Conservation (phyloP, 2,329 filamentous ascomycete genomes). For the Hymenoscyphus fructigenus region DNA sequence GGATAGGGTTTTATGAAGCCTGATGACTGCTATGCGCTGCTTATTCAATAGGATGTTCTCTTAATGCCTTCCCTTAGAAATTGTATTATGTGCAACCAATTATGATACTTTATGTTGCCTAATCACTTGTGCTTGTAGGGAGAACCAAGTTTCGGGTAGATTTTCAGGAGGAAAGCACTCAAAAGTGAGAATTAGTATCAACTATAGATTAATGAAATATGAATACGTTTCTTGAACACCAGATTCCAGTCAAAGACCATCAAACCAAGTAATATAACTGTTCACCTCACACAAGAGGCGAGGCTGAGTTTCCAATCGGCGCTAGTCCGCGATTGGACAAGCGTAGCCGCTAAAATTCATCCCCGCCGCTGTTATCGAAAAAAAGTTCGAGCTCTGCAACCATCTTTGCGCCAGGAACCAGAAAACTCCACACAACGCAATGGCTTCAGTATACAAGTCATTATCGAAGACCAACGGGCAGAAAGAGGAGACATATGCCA, state of each 20-base stretch:
- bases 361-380: slow-evolving; percentile 22
- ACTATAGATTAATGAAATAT: too few relatives aligned
- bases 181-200: too few relatives aligned
- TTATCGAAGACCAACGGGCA: slow-evolving; percentile 60
- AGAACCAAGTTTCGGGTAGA: too few relatives aligned
- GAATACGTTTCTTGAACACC: too few relatives aligned
- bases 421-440: slow-evolving; percentile 39
- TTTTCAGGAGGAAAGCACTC: too few relatives aligned
- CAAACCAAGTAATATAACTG: too few relatives aligned
- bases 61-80: slow-evolving; percentile 14
- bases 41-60: slow-evolving; percentile 17
- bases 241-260: too few relatives aligned
- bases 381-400: slow-evolving; percentile 17
- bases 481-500: slow-evolving; percentile 48
- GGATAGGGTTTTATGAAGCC: slow-evolving; percentile 12
- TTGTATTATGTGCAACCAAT: slow-evolving; percentile 15
- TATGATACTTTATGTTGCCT: neutral
- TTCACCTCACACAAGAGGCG: neutral
- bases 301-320: slow-evolving; percentile 1
- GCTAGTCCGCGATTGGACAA: slow-evolving; percentile 10
- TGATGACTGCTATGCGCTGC: slow-evolving; percentile 15
- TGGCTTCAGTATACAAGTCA: slow-evolving; percentile 76
- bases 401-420: slow-evolving; percentile 28
- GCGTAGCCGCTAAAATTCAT: neutral
- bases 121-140: too few relatives aligned